These are phyloP conservation scores for Paramecium sexaurelia DNA, from an alignment of 73 alveolate genomes.

Conservation along the genomic window DNA sequence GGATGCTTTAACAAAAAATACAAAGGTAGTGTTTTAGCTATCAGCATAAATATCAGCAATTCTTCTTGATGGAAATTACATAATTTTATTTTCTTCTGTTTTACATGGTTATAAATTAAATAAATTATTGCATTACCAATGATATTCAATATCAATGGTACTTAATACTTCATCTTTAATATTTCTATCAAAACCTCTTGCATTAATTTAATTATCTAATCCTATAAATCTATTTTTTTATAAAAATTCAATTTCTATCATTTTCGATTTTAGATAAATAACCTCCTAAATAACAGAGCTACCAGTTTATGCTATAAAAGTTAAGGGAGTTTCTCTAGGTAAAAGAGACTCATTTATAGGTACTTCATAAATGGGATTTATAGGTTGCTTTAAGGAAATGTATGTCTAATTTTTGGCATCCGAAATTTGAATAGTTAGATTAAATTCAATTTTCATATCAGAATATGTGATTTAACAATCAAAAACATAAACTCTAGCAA, in stretches of 20 bases:
- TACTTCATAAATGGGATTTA: neutral
- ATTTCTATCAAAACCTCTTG: neutral
- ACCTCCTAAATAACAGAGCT: neutral
- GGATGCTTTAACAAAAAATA: neutral
- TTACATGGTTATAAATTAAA: slow-evolving; percentile 16
- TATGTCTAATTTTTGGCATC: neutral
- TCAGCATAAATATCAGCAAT: neutral
- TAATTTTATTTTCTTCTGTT: neutral
- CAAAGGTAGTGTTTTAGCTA: neutral
- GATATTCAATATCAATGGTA: neutral
- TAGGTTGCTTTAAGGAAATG: no score
- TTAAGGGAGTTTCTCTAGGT: neutral
- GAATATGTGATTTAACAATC: neutral
- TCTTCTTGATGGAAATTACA: neutral
- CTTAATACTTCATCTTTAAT: neutral
- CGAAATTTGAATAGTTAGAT: neutral
- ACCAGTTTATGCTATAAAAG: neutral
- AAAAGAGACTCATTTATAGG: neutral
- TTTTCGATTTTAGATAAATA: neutral
- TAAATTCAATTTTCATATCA: neutral
- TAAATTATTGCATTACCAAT: neutral
- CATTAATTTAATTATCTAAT: neutral
- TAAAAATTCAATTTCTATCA: neutral
- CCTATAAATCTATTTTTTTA: neutral
- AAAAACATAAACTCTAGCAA: neutral